Evolutionary conservation across 2,329 filamentous ascomycete species (phyloP), one percentile per base, ranked within the genome.

Genomic region (Talaromyces sp.): DNA sequence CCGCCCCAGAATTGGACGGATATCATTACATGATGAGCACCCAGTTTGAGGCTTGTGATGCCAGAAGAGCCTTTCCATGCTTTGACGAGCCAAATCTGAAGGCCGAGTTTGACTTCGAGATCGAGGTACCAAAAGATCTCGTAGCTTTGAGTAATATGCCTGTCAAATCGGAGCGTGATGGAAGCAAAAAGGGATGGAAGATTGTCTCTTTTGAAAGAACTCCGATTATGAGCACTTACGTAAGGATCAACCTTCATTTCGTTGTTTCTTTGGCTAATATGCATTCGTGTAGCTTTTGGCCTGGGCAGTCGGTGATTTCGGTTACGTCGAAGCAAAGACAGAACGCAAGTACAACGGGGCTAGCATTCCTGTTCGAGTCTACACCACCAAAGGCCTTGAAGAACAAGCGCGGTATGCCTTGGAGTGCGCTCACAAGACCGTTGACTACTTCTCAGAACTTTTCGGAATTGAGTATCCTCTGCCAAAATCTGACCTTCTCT

Each of bases 41-140:
- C 58, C 95, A 99, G 77, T 99, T 99, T 75, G 95, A 99, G 83
- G 90, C 93, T 54, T 97, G 93, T 74, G 95, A 99, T 80, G 95
- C 95, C 67, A 90, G 95, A 69, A 86, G 93, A 70, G 94, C 95
- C 9, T 97, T 99, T 80, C 95, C 95, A 57, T 99, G 95, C 82
- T 98, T 98, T 74, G 95, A 99, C 75, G 95, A 99, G 81, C 95
- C 95, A 49, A 97, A 96, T 73, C 85, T 98, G 69, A 99, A 99
- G 81, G 92, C 95, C 11, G 94, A 93, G 2, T 98, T 97, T 74
- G 93, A 97, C 77, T 91, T 99, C 66, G 86, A 93, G 73, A 90
- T 99, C 68, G 94, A 98, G 81, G 86, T 97, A 56, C 94, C 95
- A 16, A 89, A 90, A 56, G 92, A 94, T 70, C 90, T 95, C 78